A percentile compares a stretch with the other conserved stretches of the same genome.
These are phyloP conservation scores for Zanthoxylum bungeanum DNA, from an alignment of 345 rosid genomes.

Conservation along the genomic window DNA sequence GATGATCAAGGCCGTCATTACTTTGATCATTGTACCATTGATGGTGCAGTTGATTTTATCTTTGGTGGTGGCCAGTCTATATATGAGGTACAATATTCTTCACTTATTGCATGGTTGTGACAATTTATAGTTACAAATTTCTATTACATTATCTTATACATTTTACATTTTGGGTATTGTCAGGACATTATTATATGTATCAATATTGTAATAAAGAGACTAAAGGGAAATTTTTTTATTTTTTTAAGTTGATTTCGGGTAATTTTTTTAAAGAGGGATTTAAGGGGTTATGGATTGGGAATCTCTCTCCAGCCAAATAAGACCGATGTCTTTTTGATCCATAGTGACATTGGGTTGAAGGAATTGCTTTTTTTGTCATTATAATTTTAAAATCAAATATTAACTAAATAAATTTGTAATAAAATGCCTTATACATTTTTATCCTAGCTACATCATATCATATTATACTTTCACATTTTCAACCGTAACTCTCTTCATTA, in stretches of 20 bases:
- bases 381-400: no score
- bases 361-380: no score
- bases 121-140: background rate
- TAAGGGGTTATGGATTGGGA: no score
- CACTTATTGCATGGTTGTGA: background rate
- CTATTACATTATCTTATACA: background rate
- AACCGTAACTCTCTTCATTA: background rate
- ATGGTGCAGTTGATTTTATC: slow-evolving; percentile 86
- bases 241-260: no score
- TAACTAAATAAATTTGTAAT: no score
- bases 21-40: slow-evolving; percentile 55
- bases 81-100: slow-evolving; percentile 52
- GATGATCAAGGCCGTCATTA: slow-evolving; percentile 68
- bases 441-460: background rate
- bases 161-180: background rate
- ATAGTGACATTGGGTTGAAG: no score
- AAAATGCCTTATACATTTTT: background rate
- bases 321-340: no score
- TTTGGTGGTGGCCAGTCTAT: slow-evolving; percentile 76
- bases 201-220: background rate
- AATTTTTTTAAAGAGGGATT: no score
- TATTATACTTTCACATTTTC: background rate
- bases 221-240: no score
- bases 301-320: no score
- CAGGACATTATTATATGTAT: no score